A percentile compares a stretch with the other conserved stretches of the same genome.
Evolutionary conservation across 2,329 filamentous ascomycete species (phyloP).

Genomic region (Corniculantispora saksenae): DNA sequence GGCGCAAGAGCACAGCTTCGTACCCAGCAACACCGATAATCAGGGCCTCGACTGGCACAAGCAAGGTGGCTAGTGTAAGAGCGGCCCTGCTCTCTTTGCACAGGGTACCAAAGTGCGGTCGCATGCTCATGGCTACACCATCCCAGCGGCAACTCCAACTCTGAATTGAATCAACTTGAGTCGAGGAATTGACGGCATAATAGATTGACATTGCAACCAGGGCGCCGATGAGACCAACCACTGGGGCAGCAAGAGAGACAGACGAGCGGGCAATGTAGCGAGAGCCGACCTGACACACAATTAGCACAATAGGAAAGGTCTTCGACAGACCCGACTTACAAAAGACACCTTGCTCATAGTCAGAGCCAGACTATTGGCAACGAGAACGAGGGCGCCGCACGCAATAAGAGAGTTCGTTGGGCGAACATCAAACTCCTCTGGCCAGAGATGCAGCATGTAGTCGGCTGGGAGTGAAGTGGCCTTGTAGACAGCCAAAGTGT

Average conservation of each 20-base stretch:
- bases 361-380: conserved; percentile 51
- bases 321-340: conserved; percentile 42
- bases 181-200: conserved; percentile 57
- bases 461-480: conserved; percentile 50
- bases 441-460: conserved; percentile 59
- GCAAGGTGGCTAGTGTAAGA: conserved; percentile 54
- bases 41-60: conserved; percentile 57
- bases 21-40: conserved; percentile 49
- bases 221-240: conserved; percentile 38
- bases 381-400: conserved; percentile 50
- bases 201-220: conserved; percentile 58
- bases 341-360: conserved; percentile 48
- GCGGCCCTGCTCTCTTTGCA: conserved; percentile 58
- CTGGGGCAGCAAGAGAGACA: conserved; percentile 30
- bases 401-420: conserved; percentile 57
- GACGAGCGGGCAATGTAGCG: conserved; percentile 20
- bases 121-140: conserved; percentile 49
- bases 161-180: conserved; percentile 54
- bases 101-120: conserved; percentile 57
- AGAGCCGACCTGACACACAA: conserved; percentile 23
- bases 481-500: conserved; percentile 57
- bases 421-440: conserved; percentile 55
- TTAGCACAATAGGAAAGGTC: not conserved
- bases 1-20: conserved; percentile 41
- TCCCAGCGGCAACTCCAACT: conserved; percentile 66